Percentiles rank a stretch among this genome's conserved stretches.
Conservation (phyloP, 2,329 filamentous ascomycete species). For the Pestalotiopsis sp. region DNA sequence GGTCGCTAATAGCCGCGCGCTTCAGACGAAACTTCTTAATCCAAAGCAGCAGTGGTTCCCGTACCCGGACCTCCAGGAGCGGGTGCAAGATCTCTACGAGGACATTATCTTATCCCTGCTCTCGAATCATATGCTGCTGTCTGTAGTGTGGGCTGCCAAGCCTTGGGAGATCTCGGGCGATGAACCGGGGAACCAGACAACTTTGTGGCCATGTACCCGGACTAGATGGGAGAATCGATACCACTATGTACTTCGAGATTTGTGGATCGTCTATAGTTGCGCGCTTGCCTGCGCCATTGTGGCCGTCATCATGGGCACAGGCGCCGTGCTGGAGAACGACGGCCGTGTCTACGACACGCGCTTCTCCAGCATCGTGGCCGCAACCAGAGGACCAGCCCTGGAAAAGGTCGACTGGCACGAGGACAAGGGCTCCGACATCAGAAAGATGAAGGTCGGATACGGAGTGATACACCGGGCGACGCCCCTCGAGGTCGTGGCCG, state of each 20-base stretch:
- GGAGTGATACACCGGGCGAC: constrained; percentile 23
- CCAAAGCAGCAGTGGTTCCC: constrained; percentile 34
- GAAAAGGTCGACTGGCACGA: constrained; percentile 35
- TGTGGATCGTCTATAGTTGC: constrained; percentile 38
- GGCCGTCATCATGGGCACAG: constrained; percentile 35
- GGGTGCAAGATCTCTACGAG: constrained; percentile 37
- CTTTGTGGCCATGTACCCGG: constrained; percentile 33
- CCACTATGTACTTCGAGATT: constrained; percentile 34
- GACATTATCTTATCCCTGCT: constrained; percentile 40
- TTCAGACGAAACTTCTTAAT: constrained; percentile 46
- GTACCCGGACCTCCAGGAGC: constrained; percentile 25
- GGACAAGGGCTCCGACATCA: constrained; percentile 21
- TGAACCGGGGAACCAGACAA: constrained; percentile 20
- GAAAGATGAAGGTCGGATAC: constrained; percentile 28
- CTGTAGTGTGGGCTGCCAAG: constrained; percentile 37
- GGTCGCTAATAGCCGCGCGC: constrained; percentile 35
- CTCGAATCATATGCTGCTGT: constrained; percentile 36
- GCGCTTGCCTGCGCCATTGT: constrained; percentile 31
- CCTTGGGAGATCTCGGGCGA: constrained; percentile 28
- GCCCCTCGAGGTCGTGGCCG: constrained; percentile 20
- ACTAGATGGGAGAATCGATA: constrained; percentile 36
- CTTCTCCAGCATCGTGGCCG: constrained; percentile 44
- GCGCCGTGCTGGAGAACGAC: constrained; percentile 37
- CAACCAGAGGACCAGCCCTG: constrained; percentile 41
- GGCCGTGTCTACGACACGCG: constrained; percentile 38